Evolutionary conservation across 148 eudicot genomes (phyloP).

Genomic region (Camellia sinensis): DNA sequence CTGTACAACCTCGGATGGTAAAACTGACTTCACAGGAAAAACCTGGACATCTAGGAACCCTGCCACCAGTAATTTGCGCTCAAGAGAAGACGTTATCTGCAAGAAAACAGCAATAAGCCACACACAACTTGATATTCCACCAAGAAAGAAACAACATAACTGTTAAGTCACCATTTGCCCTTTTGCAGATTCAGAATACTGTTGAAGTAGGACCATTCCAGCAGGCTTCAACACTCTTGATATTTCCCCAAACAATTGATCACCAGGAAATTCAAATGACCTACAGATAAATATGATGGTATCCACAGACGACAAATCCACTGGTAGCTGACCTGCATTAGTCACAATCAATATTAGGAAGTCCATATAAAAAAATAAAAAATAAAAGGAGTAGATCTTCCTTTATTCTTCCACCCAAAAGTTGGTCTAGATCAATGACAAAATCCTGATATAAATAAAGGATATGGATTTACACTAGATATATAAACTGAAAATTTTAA

Average conservation of each 20-base stretch:
- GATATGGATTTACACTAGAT: neutral
- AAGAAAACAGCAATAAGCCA: conserved; percentile 3
- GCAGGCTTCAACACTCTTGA: conserved; percentile 73
- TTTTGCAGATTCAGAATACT: conserved; percentile 30
- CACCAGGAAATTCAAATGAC: conserved; percentile 57
- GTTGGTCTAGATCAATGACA: neutral
- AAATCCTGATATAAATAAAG: neutral
- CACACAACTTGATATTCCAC: conserved; percentile 5
- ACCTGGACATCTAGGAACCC: conserved; percentile 65
- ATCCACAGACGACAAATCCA: conserved; percentile 62
- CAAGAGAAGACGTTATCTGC: conserved; percentile 55
- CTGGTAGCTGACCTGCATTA: conserved; percentile 49
- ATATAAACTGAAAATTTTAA: neutral
- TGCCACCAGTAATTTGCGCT: conserved; percentile 66
- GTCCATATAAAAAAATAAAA: neutral
- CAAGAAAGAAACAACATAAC: neutral
- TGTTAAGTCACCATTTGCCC: conserved; percentile 29
- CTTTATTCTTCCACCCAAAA: neutral
- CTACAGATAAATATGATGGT: conserved; percentile 42
- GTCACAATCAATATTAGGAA: neutral
- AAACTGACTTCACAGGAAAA: conserved; percentile 26
- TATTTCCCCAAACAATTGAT: conserved; percentile 47
- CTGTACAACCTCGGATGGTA: conserved; percentile 34
- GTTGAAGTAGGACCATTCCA: conserved; percentile 56
- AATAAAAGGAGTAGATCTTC: neutral